Evolutionary conservation across 495 filamentous ascomycete species (phyloP).

Genomic region (Lophium mytilinum): DNA sequence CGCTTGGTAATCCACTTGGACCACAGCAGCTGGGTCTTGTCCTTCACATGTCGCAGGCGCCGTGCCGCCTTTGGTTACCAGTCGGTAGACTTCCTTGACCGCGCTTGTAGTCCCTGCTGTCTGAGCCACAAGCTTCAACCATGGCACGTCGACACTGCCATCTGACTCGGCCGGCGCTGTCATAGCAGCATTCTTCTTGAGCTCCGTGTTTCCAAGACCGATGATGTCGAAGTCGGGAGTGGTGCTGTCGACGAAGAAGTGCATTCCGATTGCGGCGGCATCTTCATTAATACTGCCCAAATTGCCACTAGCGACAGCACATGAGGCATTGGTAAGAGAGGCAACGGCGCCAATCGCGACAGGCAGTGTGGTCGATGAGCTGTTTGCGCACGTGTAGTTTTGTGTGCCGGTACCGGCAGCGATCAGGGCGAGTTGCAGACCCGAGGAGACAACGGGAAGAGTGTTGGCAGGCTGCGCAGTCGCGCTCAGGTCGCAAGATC

Average conservation of each 20-base stretch:
- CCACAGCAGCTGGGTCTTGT: conserved; percentile 42
- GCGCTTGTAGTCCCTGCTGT: conserved; percentile 30
- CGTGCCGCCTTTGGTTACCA: conserved; percentile 74
- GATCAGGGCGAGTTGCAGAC: conserved; percentile 59
- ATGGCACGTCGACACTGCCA: conserved; percentile 60
- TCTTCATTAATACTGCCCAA: conserved; percentile 37
- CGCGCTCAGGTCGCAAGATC: conserved; percentile 10
- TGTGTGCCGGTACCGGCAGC: conserved; percentile 80
- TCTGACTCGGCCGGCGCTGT: conserved; percentile 52
- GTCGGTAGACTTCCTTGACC: conserved; percentile 68
- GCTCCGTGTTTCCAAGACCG: conserved; percentile 49
- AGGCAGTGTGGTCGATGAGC: conserved; percentile 43
- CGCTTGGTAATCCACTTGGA: conserved; percentile 73
- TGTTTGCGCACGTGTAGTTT: conserved; percentile 80
- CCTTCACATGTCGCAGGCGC: conserved; percentile 66
- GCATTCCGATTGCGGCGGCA: conserved; percentile 57
- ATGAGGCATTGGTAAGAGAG: conserved; percentile 79
- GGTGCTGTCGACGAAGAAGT: conserved; percentile 61
- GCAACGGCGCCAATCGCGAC: conserved; percentile 61
- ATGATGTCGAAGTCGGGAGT: conserved; percentile 72
- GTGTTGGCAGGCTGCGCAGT: conserved; percentile 19
- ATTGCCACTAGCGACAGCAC: conserved; percentile 59
- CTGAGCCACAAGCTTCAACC: conserved; percentile 49
- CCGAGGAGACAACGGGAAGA: conserved; percentile 49
- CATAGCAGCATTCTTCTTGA: conserved; percentile 42